Evolutionary conservation across 2,329 filamentous ascomycete genomes (phyloP), one percentile per base, ranked within the genome.

Genomic region (Colletotrichum lini): DNA sequence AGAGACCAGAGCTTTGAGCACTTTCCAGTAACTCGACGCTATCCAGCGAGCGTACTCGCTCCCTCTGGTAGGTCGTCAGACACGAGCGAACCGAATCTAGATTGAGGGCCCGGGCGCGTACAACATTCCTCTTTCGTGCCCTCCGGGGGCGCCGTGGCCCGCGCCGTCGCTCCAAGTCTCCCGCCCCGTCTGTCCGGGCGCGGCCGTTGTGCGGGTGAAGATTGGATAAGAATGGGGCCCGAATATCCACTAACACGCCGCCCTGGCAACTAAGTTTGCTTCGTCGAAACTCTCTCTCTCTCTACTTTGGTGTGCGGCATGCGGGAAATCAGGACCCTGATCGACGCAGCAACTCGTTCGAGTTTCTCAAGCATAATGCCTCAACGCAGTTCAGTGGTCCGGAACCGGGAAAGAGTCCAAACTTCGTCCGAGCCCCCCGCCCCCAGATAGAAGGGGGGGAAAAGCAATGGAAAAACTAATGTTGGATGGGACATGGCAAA

Each of bases 391-490:
- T 71, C 30, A 47, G 65, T 63, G 38, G 57, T 42, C 35, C 23
- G 21, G 44, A 52, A 44, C 13, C 38, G 21, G 44, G 10, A 6
- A 40, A 63, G 44, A 68, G 68, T 63, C 45, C 68, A 63, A 68
- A 71, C 64, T 68, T 71, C 68, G 52, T 68, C 68, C 52, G 68
- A 68, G 68, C 64, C 8, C 26, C 26, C 26, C 23, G n/a, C n/a
- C n/a, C n/a, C n/a, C n/a, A n/a, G n/a, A n/a, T n/a, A n/a, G n/a
- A n/a, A n/a, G n/a, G n/a, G n/a, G n/a, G n/a, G n/a, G n/a, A n/a
- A n/a, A n/a, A n/a, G n/a, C n/a, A n/a, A 30, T 1, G 5, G 4
- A 30, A 30, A 30, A 30, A 30, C 30, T 30, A 12, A 42, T 61
- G 49, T 38, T 58, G 35, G 12, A 15, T 44, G 47, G 10, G 45